Conservation (phyloP, 2,329 filamentous ascomycete genomes). For the Aspergillus sojae region DNA sequence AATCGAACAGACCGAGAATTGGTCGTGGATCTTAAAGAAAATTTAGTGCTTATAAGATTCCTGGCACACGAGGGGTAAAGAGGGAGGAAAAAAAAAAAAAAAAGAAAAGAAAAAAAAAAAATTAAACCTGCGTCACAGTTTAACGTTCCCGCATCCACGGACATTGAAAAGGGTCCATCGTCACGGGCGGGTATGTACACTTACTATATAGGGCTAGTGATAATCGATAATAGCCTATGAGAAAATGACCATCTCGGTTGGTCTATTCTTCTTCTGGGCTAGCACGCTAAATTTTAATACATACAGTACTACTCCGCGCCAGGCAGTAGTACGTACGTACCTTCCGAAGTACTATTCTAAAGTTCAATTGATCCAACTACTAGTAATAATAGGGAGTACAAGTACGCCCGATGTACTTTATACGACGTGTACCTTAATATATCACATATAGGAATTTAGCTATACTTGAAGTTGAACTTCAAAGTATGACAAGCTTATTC, state of each 20-base stretch:
- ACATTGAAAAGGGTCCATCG: background rate
- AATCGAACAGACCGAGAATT: background rate
- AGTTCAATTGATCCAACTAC: background rate
- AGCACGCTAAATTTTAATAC: background rate
- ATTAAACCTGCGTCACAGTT: slow-evolving; percentile 6
- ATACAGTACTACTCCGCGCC: background rate
- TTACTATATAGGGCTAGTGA: background rate
- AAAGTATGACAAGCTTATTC: background rate
- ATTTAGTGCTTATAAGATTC: background rate
- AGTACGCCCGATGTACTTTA: background rate
- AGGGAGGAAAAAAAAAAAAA: background rate
- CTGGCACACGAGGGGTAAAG: slow-evolving; percentile 6
- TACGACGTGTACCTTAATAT: background rate
- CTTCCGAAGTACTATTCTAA: background rate
- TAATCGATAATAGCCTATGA: background rate
- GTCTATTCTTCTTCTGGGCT: background rate
- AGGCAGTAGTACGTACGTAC: background rate
- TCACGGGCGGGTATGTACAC: background rate
- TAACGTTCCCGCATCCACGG: slow-evolving; percentile 12
- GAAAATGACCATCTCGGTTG: background rate
- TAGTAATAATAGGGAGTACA: background rate
- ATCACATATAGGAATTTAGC: background rate
- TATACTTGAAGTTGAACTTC: background rate
- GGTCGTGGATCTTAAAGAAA: background rate
- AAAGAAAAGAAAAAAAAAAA: slow-evolving; percentile 9